Percentiles rank a stretch among this genome's conserved stretches.
These are phyloP conservation scores for Ramaria rubella DNA, from an alignment of 768 basidiomycete species.

Conservation along the genomic window DNA sequence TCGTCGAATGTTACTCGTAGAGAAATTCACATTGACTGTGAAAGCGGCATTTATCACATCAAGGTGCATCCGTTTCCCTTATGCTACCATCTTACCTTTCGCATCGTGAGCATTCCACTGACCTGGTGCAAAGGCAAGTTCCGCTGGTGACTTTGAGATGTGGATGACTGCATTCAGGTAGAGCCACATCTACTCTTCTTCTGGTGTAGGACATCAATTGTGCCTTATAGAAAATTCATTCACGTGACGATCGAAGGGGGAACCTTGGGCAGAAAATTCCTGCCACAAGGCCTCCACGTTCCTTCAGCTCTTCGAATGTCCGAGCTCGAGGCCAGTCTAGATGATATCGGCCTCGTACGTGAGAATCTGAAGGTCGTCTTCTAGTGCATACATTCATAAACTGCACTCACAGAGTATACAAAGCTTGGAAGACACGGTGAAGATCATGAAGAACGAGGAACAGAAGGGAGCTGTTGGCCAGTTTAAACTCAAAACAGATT, in stretches of 20 bases:
- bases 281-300: slow-evolving; percentile 24
- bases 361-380: background rate
- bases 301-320: slow-evolving; percentile 41
- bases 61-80: slow-evolving; percentile 49
- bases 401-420: slow-evolving; percentile 2
- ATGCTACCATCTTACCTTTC: background rate
- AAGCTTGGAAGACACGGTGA: background rate
- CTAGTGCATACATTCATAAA: background rate
- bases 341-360: slow-evolving; percentile 59
- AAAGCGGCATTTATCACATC: slow-evolving; percentile 73
- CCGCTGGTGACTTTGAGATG: slow-evolving; percentile 54
- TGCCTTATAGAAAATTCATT: slow-evolving; percentile 54
- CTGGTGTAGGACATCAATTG: slow-evolving; percentile 13
- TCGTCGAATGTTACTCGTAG: slow-evolving; percentile 65
- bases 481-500: slow-evolving; percentile 49
- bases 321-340: slow-evolving; percentile 46
- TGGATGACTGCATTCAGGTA: slow-evolving; percentile 78
- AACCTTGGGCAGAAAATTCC: slow-evolving; percentile 31
- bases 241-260: slow-evolving; percentile 36
- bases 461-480: slow-evolving; percentile 33
- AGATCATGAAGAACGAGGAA: background rate
- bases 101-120: background rate
- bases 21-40: slow-evolving; percentile 77
- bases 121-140: background rate
- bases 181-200: slow-evolving; percentile 15